A percentile compares a stretch with the other conserved stretches of the same genome.
Evolutionary conservation across 2,329 filamentous ascomycete genomes (phyloP).

Genomic region (Penicillium sp.): DNA sequence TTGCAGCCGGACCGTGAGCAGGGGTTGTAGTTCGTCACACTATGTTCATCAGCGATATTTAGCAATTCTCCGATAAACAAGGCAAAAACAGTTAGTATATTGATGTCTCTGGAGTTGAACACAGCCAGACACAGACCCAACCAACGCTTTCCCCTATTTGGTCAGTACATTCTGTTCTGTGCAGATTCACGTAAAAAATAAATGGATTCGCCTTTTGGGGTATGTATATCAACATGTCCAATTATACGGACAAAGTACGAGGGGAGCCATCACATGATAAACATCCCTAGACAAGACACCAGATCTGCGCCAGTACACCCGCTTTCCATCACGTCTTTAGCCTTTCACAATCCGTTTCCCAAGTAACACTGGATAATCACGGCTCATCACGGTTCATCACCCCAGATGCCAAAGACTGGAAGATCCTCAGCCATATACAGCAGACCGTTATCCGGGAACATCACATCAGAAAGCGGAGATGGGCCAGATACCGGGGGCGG

Average conservation of each 20-base stretch:
- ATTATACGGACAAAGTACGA: background rate
- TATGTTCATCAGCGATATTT: background rate
- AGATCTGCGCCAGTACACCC: background rate
- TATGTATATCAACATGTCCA: background rate
- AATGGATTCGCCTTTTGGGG: background rate
- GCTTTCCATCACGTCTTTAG: background rate
- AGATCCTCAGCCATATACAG: conserved; percentile 37
- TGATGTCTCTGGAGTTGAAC: background rate
- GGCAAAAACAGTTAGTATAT: no score
- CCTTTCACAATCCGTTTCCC: background rate
- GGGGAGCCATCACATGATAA: background rate
- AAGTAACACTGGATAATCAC: conserved; percentile 2
- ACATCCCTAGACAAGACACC: background rate
- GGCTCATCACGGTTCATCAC: conserved; percentile 26
- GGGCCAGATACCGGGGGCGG: conserved; percentile 19
- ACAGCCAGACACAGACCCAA: background rate
- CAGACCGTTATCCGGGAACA: conserved; percentile 33
- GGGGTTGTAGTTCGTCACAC: background rate
- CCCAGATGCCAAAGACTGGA: conserved; percentile 33
- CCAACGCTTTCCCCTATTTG: background rate
- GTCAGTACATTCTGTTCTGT: background rate
- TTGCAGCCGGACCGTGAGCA: no score
- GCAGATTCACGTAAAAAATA: background rate
- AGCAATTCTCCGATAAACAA: background rate
- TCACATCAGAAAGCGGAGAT: conserved; percentile 33